Percentiles rank a stretch among this genome's conserved stretches.
These are phyloP conservation scores for Lanmaoa pseudosensibilis DNA, from an alignment of 768 basidiomycete genomes.

Conservation along the genomic window DNA sequence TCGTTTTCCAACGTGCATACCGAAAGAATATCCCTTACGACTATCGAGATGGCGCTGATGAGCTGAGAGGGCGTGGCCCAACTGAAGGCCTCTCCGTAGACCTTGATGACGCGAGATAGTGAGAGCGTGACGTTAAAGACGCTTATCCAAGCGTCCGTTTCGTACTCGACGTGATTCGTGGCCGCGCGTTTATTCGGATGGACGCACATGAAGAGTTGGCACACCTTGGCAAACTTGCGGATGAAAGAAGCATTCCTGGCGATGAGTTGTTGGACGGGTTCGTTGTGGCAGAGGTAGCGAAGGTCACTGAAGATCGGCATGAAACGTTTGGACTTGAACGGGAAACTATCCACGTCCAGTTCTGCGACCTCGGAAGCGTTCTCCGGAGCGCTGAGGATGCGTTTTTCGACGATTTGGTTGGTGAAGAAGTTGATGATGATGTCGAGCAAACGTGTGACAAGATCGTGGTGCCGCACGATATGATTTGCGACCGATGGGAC, in stretches of 20 bases:
- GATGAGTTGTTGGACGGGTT: conserved; percentile 78
- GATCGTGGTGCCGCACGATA: conserved; percentile 69
- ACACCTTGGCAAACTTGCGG: conserved; percentile 68
- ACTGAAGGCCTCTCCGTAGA: conserved; percentile 83
- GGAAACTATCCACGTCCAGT: conserved; percentile 79
- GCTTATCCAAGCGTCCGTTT: conserved; percentile 95
- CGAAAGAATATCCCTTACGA: conserved; percentile 69
- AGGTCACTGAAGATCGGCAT: conserved; percentile 94
- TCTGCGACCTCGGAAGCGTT: conserved; percentile 25
- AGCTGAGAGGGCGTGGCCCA: conserved; percentile 58
- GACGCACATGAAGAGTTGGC: conserved; percentile 90
- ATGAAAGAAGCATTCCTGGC: conserved; percentile 67
- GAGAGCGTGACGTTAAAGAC: conserved; percentile 95
- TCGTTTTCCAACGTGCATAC: conserved; percentile 70
- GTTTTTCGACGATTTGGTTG: conserved; percentile 77
- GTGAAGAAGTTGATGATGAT: conserved; percentile 93
- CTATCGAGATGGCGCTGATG: conserved; percentile 62
- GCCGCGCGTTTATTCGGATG: conserved; percentile 87
- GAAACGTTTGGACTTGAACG: conserved; percentile 94
- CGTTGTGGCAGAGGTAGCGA: conserved; percentile 79
- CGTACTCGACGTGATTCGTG: conserved; percentile 88
- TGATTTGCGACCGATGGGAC: conserved; percentile 82
- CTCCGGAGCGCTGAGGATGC: conserved; percentile 44
- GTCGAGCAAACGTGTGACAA: conserved; percentile 73
- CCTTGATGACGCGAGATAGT: conserved; percentile 83